Evolutionary conservation across 2,329 filamentous ascomycete genomes (phyloP), one percentile per base, ranked within the genome.

Genomic region (Xylaria sp.): DNA sequence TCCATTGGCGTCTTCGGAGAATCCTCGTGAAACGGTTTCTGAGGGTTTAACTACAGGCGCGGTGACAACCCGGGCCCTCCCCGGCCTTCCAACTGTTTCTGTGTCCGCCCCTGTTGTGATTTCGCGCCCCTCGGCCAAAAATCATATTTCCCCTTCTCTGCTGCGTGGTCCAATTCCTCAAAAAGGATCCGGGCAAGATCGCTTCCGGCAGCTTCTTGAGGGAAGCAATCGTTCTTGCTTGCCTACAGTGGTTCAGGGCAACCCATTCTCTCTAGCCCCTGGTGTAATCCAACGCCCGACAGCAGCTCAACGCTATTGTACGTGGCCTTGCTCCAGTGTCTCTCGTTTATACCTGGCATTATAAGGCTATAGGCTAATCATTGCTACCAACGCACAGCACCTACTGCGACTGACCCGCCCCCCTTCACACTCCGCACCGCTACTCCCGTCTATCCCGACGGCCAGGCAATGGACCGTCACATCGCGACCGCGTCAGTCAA

Each of bases 111-210:
- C 46, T 27, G 7, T 13, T 44, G 25, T n/a, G 4, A 9, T 21
- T 17, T 51, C 40, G 17, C 54, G 29, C 17, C 8, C 47, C 31
- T 43, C 46, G 11, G 19, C 29, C 25, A 31, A 31, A 31, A 51
- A 52, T 15, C 33, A 41, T 7, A 17, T 8, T 19, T 9, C 46
- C 19, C 21, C 38, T 40, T 3, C 49, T 51, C 51, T 58, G 6
- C 27, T 46, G 41, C 60, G 43, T 35, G 68, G 70, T 21, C 70
- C 68, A 23, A 58, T 60, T 38, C 70, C 67, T 8, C 31, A 67
- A 54, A 68, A 68, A 60, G 70, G 68, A 35, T 73, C 71, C 38
- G 66, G 67, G 5, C 70, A 72, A 53, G 68, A 73, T 47, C 68
- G 69, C 8, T 71, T 73, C 52, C 69, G 68, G 15, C 64, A 68